Percentiles rank a stretch among this genome's conserved stretches.
Evolutionary conservation across 768 basidiomycete genomes (phyloP).

Genomic region (Dictyophora rubrovolvata): DNA sequence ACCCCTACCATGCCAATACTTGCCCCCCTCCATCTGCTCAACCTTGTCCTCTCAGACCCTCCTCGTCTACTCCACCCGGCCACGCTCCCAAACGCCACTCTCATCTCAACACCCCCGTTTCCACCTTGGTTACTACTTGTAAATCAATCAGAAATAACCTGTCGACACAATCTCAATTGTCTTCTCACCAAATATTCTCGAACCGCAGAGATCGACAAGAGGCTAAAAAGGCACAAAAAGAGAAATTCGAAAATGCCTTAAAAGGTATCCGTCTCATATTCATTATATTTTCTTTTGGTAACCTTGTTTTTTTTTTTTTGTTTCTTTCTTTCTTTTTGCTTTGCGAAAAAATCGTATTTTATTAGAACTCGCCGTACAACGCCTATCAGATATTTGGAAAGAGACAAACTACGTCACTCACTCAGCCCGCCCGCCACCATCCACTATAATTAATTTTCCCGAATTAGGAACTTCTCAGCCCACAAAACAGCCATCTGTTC

Average conservation of each 20-base stretch:
- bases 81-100: conserved; percentile 23
- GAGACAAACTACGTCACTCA: conserved; percentile 51
- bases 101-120: conserved; percentile 50
- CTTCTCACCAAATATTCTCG: conserved; percentile 28
- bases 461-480: conserved; percentile 24
- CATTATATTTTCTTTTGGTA: neutral
- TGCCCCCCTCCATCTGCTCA: conserved; percentile 13
- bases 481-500: conserved; percentile 15
- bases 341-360: neutral
- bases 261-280: neutral
- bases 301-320: neutral
- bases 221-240: conserved; percentile 8
- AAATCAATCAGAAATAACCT: conserved; percentile 18
- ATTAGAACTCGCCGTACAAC: conserved; percentile 27
- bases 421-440: conserved; percentile 17
- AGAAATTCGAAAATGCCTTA: conserved; percentile 25
- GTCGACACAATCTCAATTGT: conserved; percentile 24
- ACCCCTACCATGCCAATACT: conserved; percentile 52
- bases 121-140: conserved; percentile 37
- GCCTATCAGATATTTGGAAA: conserved; percentile 70
- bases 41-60: conserved; percentile 16
- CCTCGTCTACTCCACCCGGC: conserved; percentile 29
- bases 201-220: conserved; percentile 25
- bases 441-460: conserved; percentile 29
- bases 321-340: neutral